Evolutionary conservation across 2,329 filamentous ascomycete species (phyloP), one percentile per base, ranked within the genome.

Genomic region (Didymella pinodella): DNA sequence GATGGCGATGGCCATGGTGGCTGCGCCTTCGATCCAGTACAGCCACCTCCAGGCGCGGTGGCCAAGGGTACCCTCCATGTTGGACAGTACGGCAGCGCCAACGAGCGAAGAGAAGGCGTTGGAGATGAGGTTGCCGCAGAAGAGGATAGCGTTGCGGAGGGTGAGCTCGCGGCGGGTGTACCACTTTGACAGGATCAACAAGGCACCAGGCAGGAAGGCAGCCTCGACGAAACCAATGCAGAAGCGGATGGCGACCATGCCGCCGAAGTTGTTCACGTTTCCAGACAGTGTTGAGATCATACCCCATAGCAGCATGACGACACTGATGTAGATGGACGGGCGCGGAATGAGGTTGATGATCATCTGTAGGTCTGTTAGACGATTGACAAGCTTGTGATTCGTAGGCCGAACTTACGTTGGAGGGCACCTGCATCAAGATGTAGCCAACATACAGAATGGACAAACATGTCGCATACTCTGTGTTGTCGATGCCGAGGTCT

Each of bases 171-270:
- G 82, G 47, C 86, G 81, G 1, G 87, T 89, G 73, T 90, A 90
- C 83, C 87, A 90, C 65, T 88, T 86, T 0, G 85, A 87, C 20
- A 90, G 79, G 45, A 89, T 85, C 43, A 88, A 80, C 11, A 89
- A 79, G 0, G 85, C 85, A 41, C 88, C 88, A 0, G 88, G 87
- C 26, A 88, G 78, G 72, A 88, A 89, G 0, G 76, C 77, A 14
- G 75, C 75, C 62, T 77, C 75, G 7, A 75, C 73, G 46, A 78
- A 74, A 1, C 75, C 75, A 48, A 78, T 73, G 63, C 69, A 76
- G 62, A 77, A 78, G 12, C 74, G 72, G n/a, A 73, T 65, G 2
- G 67, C 68, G 14, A 79, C 70, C 67, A 79, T 76, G 34, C 77
- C 77, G 18, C 64, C 66, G 52, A 74, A 79, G 53, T 71, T 74